These are phyloP conservation scores for Venturia effusa DNA, from an alignment of 2,329 filamentous ascomycete genomes.

Conservation along the genomic window DNA sequence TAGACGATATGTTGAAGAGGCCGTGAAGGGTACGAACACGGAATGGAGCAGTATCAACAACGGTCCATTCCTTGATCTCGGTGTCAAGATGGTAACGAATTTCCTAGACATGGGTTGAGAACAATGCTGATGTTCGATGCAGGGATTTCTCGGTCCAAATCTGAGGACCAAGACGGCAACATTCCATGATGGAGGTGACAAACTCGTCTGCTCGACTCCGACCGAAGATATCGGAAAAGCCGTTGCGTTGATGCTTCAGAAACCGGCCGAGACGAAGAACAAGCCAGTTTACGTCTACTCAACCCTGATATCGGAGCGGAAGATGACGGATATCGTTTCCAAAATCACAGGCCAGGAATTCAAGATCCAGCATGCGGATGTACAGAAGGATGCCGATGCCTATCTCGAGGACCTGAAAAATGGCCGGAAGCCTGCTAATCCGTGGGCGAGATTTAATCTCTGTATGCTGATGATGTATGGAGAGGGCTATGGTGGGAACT, in stretches of 20 bases:
- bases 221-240: conserved; percentile 12
- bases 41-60: conserved; percentile 14
- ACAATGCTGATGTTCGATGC: not conserved
- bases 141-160: conserved; percentile 12
- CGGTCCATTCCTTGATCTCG: conserved; percentile 14
- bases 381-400: not conserved
- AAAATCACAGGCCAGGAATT: conserved; percentile 5
- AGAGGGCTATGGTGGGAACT: not conserved
- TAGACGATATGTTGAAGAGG: conserved; percentile 13
- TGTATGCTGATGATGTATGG: conserved; percentile 7
- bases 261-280: conserved; percentile 12
- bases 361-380: not conserved
- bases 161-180: conserved; percentile 12
- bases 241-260: conserved; percentile 4
- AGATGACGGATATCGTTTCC: conserved; percentile 13
- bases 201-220: not conserved
- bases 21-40: conserved; percentile 10
- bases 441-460: not conserved
- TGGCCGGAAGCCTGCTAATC: not conserved
- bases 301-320: conserved; percentile 12
- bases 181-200: conserved; percentile 8
- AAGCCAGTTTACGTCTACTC: conserved; percentile 13
- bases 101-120: not conserved
- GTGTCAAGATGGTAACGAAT: not conserved
- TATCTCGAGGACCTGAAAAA: not conserved